Base-by-base conservation (phyloP, 176 grass and related monocot species). In the Oryza coarctata region DNA sequence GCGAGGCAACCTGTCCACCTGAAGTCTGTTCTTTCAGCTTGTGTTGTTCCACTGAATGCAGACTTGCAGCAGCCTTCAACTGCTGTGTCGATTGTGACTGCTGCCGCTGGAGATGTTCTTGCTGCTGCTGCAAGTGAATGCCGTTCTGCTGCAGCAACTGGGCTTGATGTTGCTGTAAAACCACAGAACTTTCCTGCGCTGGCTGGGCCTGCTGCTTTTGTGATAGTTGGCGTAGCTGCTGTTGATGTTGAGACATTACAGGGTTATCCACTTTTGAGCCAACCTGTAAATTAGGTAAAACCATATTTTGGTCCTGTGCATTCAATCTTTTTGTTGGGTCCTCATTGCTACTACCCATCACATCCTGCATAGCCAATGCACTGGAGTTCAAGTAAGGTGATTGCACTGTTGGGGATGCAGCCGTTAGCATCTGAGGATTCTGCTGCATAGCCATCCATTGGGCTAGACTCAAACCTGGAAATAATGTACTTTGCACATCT, bases 361-460 rank as follows among this genome's bases (percentile, higher is more conserved):
- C 85, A 86, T 94, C 85, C 43, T 85, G 93, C 87, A 83, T 44
- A 61, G 82, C 64, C 76, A 89, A 74, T 66, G 71, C 32, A 80
- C 60, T 81, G 32, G 93, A 33, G 65, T 71, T 81, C 50, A 94
- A 86, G 75, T 83, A 86, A 5, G 71, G 73, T 9, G 89, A 76
- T 65, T 83, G 93, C 74, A 80, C 33, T 85, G 84, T 35, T 73
- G 88, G 76, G 63, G 91, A 47, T 26, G 66, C 74, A 84, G 75
- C 57, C 63, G 83, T 68, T 89, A 91, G 74, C 86, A 88, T 88
- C 60, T 94, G 90, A 66, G 82, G 84, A 87, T 91, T 95, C 86
- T 99, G 97, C 60, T 99, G 97, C 97, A 99, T 94, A 60, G 97
- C 82, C 97, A 99, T 99, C 97, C 97, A 99, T 55, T 99, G 93